Percentiles rank a stretch among this genome's conserved stretches.
phyloP scores from a whole-genome alignment of 1,139 yeast species.

The Neolecta irregularis region DNA sequence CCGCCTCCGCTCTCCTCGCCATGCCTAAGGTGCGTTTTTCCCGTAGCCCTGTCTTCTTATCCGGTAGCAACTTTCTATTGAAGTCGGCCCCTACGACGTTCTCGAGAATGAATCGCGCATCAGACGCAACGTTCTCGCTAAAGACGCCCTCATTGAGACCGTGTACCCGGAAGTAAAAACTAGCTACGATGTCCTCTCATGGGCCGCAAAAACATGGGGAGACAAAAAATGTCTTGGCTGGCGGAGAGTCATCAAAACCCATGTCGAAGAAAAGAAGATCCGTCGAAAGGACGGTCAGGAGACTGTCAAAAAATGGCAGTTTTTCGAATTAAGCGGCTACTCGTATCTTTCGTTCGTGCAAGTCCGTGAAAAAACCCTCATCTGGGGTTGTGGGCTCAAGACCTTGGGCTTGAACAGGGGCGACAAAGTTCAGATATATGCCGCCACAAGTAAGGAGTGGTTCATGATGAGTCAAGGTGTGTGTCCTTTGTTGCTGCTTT shows the following conservation, averaged over 20 bases:
- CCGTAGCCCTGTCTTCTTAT: too few relatives aligned
- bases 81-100: too few relatives aligned
- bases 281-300: slow-evolving; percentile 69
- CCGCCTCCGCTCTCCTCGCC: too few relatives aligned
- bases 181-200: slow-evolving; percentile 53
- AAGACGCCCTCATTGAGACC: slow-evolving; percentile 31
- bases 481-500: slow-evolving; percentile 4
- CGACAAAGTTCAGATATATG: slow-evolving; percentile 65
- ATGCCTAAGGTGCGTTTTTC: too few relatives aligned
- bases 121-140: slow-evolving; percentile 54
- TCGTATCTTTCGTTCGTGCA: slow-evolving; percentile 48
- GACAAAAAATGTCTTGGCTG: slow-evolving; percentile 52
- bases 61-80: too few relatives aligned
- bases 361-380: slow-evolving; percentile 34
- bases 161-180: slow-evolving; percentile 34
- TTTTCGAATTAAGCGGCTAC: slow-evolving; percentile 64
- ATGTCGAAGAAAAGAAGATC: slow-evolving; percentile 57
- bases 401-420: slow-evolving; percentile 57
- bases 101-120: slow-evolving; percentile 65
- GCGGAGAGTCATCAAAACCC: slow-evolving; percentile 60
- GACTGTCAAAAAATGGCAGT: slow-evolving; percentile 77
- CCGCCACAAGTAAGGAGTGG: slow-evolving; percentile 29
- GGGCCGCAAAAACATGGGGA: slow-evolving; percentile 45
- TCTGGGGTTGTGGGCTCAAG: slow-evolving; percentile 60
- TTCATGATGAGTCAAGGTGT: slow-evolving; percentile 13